These are phyloP conservation scores for Macrolepiota fuliginosa DNA, from an alignment of 768 basidiomycete species.

Conservation along the genomic window DNA sequence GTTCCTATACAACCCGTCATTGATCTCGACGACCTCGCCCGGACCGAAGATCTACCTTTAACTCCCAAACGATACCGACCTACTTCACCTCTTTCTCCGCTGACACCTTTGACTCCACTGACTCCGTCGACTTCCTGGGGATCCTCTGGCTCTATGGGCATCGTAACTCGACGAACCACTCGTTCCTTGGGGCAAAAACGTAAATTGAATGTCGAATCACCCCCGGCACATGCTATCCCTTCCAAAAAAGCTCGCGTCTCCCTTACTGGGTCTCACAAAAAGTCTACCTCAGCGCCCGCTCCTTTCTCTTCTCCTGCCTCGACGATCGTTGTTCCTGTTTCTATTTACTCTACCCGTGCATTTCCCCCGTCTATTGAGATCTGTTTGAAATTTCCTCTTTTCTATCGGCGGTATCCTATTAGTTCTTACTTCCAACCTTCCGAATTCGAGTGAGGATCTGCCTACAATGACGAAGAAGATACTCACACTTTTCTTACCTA, in stretches of 20 bases:
- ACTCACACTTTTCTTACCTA: conserved; percentile 9
- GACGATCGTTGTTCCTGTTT: background rate
- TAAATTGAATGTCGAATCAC: background rate
- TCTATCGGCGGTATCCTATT: conserved; percentile 70
- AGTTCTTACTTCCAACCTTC: conserved; percentile 50
- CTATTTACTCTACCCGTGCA: conserved; percentile 37
- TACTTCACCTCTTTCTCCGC: conserved; percentile 7
- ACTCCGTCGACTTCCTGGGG: background rate
- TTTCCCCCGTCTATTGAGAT: conserved; percentile 50
- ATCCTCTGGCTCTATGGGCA: background rate
- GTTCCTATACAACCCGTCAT: background rate
- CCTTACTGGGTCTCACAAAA: background rate
- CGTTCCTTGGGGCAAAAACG: conserved; percentile 5
- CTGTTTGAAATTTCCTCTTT: conserved; percentile 50
- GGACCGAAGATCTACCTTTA: background rate
- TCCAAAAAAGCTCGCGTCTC: conserved; percentile 5
- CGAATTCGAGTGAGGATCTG: conserved; percentile 34
- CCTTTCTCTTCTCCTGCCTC: background rate
- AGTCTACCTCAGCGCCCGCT: background rate
- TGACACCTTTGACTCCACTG: conserved; percentile 10
- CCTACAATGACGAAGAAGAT: background rate
- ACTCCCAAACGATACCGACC: background rate
- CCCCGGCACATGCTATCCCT: background rate
- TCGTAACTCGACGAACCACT: background rate
- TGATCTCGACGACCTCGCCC: background rate